Evolutionary conservation across 306 rosid genomes (phyloP).

Genomic region (Vigna nakashimae): DNA sequence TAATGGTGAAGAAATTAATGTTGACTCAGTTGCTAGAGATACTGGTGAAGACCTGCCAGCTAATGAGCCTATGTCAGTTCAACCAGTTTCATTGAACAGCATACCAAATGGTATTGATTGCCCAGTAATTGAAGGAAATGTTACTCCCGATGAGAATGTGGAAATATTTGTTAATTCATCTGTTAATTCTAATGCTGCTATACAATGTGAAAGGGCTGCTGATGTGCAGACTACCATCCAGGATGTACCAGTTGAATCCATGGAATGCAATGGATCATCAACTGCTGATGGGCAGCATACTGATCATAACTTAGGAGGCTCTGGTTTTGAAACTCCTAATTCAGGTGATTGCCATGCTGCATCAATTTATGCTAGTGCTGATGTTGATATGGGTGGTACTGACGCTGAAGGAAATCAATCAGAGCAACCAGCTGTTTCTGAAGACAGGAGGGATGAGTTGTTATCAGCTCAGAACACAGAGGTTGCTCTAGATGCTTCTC

Average conservation of each 20-base stretch:
- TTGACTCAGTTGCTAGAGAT: slow-evolving; percentile 57
- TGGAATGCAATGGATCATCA: slow-evolving; percentile 60
- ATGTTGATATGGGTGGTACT: slow-evolving; percentile 76
- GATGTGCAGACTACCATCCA: slow-evolving; percentile 54
- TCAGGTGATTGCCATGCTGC: slow-evolving; percentile 59
- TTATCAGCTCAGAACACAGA: slow-evolving; percentile 59
- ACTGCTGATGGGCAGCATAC: slow-evolving; percentile 60
- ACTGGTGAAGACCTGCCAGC: slow-evolving; percentile 58
- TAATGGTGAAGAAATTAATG: slow-evolving; percentile 66
- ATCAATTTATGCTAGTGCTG: slow-evolving; percentile 60
- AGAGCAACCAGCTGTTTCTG: slow-evolving; percentile 59
- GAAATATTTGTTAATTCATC: slow-evolving; percentile 53
- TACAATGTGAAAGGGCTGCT: slow-evolving; percentile 54
- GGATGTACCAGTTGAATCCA: slow-evolving; percentile 57
- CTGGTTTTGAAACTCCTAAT: slow-evolving; percentile 57
- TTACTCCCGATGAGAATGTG: slow-evolving; percentile 55
- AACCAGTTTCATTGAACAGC: slow-evolving; percentile 64
- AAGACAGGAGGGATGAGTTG: slow-evolving; percentile 60
- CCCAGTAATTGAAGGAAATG: slow-evolving; percentile 69
- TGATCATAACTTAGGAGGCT: slow-evolving; percentile 48
- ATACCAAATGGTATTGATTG: slow-evolving; percentile 61
- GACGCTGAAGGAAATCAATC: slow-evolving; percentile 68
- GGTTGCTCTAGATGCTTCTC: slow-evolving; percentile 59
- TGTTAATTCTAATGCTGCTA: slow-evolving; percentile 48
- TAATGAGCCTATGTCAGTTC: slow-evolving; percentile 74